These are phyloP conservation scores for Pseudomicrostroma phylloplanum DNA, from an alignment of 1,284 basidiomycete genomes.

Conservation along the genomic window DNA sequence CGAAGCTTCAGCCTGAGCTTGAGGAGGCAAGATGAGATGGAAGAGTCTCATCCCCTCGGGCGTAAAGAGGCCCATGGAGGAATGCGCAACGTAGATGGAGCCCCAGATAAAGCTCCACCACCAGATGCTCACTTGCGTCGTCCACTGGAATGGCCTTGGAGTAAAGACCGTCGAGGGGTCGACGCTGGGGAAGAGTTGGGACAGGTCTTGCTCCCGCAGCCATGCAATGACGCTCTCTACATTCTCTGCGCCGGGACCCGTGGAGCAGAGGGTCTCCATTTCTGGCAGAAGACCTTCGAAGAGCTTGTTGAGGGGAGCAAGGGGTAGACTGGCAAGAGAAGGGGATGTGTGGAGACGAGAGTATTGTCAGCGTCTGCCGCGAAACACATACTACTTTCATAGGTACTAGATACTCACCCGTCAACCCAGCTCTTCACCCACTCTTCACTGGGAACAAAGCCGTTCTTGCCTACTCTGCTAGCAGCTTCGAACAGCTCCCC, in stretches of 20 bases:
- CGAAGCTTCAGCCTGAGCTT: no score
- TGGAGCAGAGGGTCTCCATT: conserved; percentile 32
- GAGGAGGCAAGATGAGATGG: no score
- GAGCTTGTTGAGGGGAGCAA: conserved; percentile 23
- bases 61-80: no score
- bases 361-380: not conserved
- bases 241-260: conserved; percentile 13
- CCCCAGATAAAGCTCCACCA: conserved; percentile 45
- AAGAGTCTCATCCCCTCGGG: no score
- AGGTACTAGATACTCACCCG: conserved; percentile 9
- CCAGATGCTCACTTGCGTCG: conserved; percentile 32
- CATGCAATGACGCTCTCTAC: conserved; percentile 34
- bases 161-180: conserved; percentile 10
- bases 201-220: conserved; percentile 32
- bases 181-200: conserved; percentile 11
- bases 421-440: conserved; percentile 41
- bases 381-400: no score
- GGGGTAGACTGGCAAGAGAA: conserved; percentile 15
- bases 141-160: conserved; percentile 37
- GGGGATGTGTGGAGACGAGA: not conserved
- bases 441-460: conserved; percentile 35
- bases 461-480: conserved; percentile 32
- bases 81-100: conserved; percentile 25
- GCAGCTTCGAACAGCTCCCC: conserved; percentile 21
- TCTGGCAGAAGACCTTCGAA: conserved; percentile 29